Percentiles rank a stretch among this genome's conserved stretches.
Conservation (phyloP, 1,284 basidiomycete species). For the Ustanciosporium gigantosporum region DNA sequence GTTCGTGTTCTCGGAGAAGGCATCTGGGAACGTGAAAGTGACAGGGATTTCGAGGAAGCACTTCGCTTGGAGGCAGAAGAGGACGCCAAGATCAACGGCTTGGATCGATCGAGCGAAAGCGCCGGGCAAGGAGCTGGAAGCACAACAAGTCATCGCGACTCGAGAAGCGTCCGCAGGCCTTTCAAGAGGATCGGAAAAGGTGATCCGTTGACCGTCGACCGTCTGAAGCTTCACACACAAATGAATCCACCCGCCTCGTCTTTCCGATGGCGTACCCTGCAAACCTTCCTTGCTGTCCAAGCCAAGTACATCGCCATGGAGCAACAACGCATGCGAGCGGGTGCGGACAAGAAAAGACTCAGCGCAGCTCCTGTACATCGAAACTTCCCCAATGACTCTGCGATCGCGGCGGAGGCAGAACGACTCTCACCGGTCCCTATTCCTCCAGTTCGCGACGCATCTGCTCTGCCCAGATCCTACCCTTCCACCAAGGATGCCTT, state of each 20-base stretch:
- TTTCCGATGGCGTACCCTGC: slow-evolving; percentile 65
- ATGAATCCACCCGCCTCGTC: slow-evolving; percentile 68
- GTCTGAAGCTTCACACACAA: slow-evolving; percentile 79
- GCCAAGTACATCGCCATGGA: slow-evolving; percentile 63
- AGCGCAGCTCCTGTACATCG: not conserved
- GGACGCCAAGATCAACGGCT: slow-evolving; percentile 8
- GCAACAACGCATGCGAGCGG: slow-evolving; percentile 45
- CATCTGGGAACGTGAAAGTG: slow-evolving; percentile 88
- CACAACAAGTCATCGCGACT: slow-evolving; percentile 22
- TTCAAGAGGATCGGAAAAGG: slow-evolving; percentile 65
- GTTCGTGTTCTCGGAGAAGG: slow-evolving; percentile 83
- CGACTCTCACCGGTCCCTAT: slow-evolving; percentile 18
- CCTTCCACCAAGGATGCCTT: not conserved
- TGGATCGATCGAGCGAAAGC: slow-evolving; percentile 2
- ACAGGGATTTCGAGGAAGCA: slow-evolving; percentile 78
- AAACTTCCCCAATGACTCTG: not conserved
- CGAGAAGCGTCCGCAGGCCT: slow-evolving; percentile 61
- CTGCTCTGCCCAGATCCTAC: slow-evolving; percentile 1
- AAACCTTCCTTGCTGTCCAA: slow-evolving; percentile 65
- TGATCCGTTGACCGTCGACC: slow-evolving; percentile 60
- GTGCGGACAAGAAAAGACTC: slow-evolving; percentile 18
- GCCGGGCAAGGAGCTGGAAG: slow-evolving; percentile 19
- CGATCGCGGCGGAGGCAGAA: slow-evolving; percentile 6
- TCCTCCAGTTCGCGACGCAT: slow-evolving; percentile 26
- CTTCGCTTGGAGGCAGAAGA: slow-evolving; percentile 69